A percentile compares a stretch with the other conserved stretches of the same genome.
phyloP scores from a whole-genome alignment of 2,329 filamentous ascomycete genomes.

The Emydomyces testavorans region DNA sequence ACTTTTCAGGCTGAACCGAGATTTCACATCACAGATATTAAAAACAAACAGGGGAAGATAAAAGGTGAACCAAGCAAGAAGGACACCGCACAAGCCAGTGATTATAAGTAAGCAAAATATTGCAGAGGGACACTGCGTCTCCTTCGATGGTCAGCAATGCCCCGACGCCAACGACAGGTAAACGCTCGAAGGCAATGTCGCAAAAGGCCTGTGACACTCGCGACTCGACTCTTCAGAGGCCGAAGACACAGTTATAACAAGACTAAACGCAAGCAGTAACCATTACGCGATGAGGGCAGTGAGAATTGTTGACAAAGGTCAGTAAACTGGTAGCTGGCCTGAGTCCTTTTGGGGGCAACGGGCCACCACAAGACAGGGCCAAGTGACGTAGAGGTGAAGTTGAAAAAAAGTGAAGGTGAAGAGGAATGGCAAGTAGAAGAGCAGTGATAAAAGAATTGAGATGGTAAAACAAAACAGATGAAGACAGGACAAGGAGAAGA shows the following conservation, averaged over 20 bases:
- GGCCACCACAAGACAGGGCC: constrained; percentile 3
- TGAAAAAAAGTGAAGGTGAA: constrained; percentile 14
- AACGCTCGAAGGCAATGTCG: not conserved
- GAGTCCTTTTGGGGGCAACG: not conserved
- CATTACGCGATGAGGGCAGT: constrained; percentile 1
- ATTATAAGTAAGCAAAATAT: not conserved
- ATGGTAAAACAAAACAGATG: not conserved
- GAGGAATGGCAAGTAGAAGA: constrained; percentile 9
- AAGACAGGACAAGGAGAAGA: not conserved
- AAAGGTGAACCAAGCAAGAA: not conserved
- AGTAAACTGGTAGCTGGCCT: not conserved
- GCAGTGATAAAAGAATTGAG: constrained; percentile 12
- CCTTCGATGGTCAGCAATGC: not conserved
- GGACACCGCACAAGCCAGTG: not conserved
- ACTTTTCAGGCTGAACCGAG: not conserved
- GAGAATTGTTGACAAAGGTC: not conserved
- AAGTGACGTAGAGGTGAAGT: constrained; percentile 2
- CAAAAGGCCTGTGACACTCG: not conserved
- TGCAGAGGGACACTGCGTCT: not conserved
- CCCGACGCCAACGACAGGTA: not conserved
- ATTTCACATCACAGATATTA: not conserved
- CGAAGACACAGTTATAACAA: not conserved
- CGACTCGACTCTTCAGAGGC: not conserved
- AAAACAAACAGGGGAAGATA: not conserved
- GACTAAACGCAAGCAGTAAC: not conserved